Conservation (phyloP, 345 rosid genomes). For the Citrus hindsii region DNA sequence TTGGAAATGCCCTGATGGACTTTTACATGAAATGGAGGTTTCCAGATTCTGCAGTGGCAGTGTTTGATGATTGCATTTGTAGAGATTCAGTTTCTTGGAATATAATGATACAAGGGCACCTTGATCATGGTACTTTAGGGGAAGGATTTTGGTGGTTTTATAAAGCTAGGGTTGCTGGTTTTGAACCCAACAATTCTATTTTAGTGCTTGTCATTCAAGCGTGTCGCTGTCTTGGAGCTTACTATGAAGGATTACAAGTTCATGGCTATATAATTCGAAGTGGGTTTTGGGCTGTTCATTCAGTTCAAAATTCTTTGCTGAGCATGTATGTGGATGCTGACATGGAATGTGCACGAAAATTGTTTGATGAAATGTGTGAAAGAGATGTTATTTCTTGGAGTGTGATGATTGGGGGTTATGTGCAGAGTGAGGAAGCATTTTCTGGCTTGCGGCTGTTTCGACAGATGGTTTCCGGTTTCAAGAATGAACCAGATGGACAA, state of each 20-base stretch:
- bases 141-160: constrained; percentile 53
- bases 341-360: constrained; percentile 29
- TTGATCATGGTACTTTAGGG: constrained; percentile 32
- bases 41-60: constrained; percentile 33
- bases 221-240: constrained; percentile 23
- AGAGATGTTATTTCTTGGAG: constrained; percentile 73
- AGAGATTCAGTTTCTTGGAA: constrained; percentile 77
- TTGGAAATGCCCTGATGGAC: constrained; percentile 58
- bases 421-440: constrained; percentile 34
- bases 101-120: constrained; percentile 47
- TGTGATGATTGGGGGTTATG: constrained; percentile 52
- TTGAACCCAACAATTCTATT: constrained; percentile 55
- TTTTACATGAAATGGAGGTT: constrained; percentile 56
- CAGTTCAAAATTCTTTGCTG: constrained; percentile 57
- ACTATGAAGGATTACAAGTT: constrained; percentile 24
- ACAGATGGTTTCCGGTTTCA: constrained; percentile 39
- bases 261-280: constrained; percentile 49
- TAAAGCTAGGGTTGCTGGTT: constrained; percentile 44
- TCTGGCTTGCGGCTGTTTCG: constrained; percentile 42
- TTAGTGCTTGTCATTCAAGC: constrained; percentile 56
- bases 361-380: constrained; percentile 71
- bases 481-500: constrained; percentile 47
- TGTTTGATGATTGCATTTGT: constrained; percentile 34
- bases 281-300: constrained; percentile 38
- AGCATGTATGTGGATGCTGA: constrained; percentile 30